Conservation (phyloP, 2,329 filamentous ascomycete genomes). For the Reticulascus tulasneorum region DNA sequence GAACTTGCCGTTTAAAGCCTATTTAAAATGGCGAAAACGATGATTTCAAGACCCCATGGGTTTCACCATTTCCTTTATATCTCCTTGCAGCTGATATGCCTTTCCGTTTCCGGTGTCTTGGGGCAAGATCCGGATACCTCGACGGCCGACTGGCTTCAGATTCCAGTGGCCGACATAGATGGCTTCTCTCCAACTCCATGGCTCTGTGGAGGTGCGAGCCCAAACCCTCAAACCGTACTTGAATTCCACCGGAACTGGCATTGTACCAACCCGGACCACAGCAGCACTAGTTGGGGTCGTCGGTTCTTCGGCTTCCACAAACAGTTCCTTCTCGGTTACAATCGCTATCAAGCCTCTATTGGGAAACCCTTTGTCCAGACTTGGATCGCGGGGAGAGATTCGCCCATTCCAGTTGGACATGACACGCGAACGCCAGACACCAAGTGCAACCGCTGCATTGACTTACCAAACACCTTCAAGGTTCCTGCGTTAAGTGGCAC, state of each 20-base stretch:
- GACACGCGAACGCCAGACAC: neutral
- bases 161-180: too few relatives aligned
- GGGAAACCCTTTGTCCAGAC: neutral
- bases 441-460: neutral
- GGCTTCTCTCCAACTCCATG: neutral
- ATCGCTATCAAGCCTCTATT: neutral
- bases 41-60: too few relatives aligned
- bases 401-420: neutral
- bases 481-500: neutral
- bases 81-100: too few relatives aligned
- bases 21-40: too few relatives aligned
- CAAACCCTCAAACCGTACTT: neutral
- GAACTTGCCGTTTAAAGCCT: too few relatives aligned
- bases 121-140: too few relatives aligned
- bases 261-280: neutral
- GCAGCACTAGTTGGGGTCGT: neutral
- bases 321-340: neutral
- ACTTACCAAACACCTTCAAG: neutral
- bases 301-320: constrained; percentile 1
- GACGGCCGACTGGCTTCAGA: too few relatives aligned
- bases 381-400: neutral
- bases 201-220: neutral
- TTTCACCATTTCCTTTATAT: too few relatives aligned
- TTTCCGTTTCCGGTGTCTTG: too few relatives aligned
- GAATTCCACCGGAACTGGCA: neutral